These are phyloP conservation scores for Crepidotus variabilis DNA, from an alignment of 768 basidiomycete species.

Conservation along the genomic window DNA sequence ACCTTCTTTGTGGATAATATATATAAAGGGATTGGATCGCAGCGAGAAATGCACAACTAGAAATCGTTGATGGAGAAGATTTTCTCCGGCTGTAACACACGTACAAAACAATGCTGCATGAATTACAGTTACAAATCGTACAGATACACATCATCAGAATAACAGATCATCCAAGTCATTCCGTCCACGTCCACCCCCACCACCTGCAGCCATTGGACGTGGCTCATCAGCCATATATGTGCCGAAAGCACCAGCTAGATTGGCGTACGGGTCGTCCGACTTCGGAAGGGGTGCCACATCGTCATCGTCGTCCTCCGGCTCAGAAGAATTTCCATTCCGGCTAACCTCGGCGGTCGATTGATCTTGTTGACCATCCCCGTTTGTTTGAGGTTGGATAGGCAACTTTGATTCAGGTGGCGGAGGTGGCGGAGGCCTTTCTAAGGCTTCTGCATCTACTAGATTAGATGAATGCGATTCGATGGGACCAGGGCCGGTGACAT, in stretches of 20 bases:
- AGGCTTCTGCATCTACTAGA: constrained; percentile 22
- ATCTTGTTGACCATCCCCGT: constrained; percentile 9
- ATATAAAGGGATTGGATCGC: no score
- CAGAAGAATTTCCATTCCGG: constrained; percentile 21
- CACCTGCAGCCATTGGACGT: constrained; percentile 48
- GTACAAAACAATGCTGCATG: constrained; percentile 9
- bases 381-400: constrained; percentile 22
- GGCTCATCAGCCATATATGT: constrained; percentile 73
- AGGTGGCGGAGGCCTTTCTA: constrained; percentile 30
- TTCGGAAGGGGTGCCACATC: constrained; percentile 28
- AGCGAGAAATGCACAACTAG: no score
- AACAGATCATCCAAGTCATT: constrained; percentile 64
- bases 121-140: constrained; percentile 8
- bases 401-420: constrained; percentile 16
- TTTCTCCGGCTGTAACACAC: background rate
- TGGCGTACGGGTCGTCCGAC: constrained; percentile 74
- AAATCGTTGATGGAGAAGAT: background rate
- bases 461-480: constrained; percentile 37
- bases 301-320: constrained; percentile 37
- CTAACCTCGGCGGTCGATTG: background rate
- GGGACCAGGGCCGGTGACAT: constrained; percentile 63
- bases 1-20: no score
- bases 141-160: constrained; percentile 54
- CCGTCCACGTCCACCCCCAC: constrained; percentile 33
- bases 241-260: constrained; percentile 73